These are phyloP conservation scores for Globisporangium recalcitrans DNA, from an alignment of 352 stramenopile genomes.

Conservation along the genomic window DNA sequence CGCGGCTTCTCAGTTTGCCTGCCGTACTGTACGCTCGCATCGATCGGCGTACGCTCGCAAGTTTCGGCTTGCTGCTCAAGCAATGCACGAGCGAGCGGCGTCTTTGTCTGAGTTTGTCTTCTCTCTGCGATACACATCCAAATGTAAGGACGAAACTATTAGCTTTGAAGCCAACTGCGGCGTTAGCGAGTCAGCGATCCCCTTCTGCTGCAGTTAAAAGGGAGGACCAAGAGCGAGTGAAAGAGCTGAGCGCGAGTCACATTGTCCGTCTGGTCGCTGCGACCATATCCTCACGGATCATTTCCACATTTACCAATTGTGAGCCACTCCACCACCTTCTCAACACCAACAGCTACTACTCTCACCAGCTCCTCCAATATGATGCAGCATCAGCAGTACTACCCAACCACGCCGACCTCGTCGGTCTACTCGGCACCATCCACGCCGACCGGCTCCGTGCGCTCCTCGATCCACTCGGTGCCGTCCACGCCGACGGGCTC, in stretches of 20 bases:
- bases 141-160: not conserved
- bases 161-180: constrained; percentile 7
- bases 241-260: not conserved
- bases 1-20: not conserved
- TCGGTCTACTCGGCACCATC: constrained; percentile 8
- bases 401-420: not conserved
- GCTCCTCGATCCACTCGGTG: constrained; percentile 6
- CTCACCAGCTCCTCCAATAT: not conserved
- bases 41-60: not conserved
- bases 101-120: constrained; percentile 3
- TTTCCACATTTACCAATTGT: constrained; percentile 9
- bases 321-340: not conserved
- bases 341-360: not conserved
- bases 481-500: constrained; percentile 12
- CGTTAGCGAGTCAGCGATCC: not conserved
- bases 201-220: not conserved
- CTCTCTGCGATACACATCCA: too few species aligned
- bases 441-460: constrained; percentile 2
- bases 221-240: constrained; percentile 9
- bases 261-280: not conserved
- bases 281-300: not conserved
- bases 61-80: not conserved
- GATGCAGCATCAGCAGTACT: constrained; percentile 1
- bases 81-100: not conserved
- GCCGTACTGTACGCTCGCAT: not conserved